Conservation (phyloP, 441 rosid species). For the Viola pubescens region DNA sequence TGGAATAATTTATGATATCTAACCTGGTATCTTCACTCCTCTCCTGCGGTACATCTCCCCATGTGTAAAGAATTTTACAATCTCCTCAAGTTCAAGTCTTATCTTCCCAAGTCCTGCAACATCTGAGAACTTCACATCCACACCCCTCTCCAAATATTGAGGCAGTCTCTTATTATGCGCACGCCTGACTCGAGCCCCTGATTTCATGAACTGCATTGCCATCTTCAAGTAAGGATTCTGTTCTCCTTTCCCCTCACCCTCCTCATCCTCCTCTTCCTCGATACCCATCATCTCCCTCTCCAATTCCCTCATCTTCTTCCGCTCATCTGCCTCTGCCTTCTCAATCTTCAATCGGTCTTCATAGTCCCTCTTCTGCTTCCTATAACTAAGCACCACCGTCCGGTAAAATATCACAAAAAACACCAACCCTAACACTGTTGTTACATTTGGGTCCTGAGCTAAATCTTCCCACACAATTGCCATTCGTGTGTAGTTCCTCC, state of each 20-base stretch:
- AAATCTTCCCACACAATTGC: conserved; percentile 54
- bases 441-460: conserved; percentile 60
- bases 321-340: conserved; percentile 91
- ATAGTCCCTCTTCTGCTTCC: conserved; percentile 83
- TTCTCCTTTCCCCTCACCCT: conserved; percentile 51
- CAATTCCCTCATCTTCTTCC: conserved; percentile 71
- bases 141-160: conserved; percentile 77
- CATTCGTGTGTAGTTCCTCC: conserved; percentile 39
- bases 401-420: conserved; percentile 73
- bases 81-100: conserved; percentile 91
- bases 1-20: conserved; percentile 3
- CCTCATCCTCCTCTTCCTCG: conserved; percentile 46
- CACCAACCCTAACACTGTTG: conserved; percentile 58
- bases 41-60: conserved; percentile 91
- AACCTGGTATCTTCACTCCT: conserved; percentile 91
- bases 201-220: conserved; percentile 91
- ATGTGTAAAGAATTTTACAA: conserved; percentile 92
- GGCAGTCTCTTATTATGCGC: conserved; percentile 63
- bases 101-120: conserved; percentile 99
- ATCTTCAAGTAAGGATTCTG: conserved; percentile 67
- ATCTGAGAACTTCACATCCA: conserved; percentile 81
- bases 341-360: conserved; percentile 90
- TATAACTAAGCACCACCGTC: conserved; percentile 72
- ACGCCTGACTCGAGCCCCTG: conserved; percentile 79
- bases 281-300: conserved; percentile 72